Evolutionary conservation across 148 eudicot species (phyloP).

Genomic region (Silene latifolia): DNA sequence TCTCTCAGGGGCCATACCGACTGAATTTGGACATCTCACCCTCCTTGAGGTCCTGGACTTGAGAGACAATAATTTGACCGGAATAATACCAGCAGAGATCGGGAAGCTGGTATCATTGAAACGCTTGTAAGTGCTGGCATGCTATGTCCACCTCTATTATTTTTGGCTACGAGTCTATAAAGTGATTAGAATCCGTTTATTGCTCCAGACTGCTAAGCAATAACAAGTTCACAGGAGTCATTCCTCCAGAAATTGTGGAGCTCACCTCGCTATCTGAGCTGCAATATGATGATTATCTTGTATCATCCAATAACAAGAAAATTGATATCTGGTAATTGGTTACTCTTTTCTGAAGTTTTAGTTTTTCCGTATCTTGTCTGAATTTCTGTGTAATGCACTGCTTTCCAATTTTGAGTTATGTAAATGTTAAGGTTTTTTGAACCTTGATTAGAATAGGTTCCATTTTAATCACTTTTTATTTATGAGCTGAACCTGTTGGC

Average conservation of each 20-base stretch:
- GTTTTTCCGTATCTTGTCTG: background rate
- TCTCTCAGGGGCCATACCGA: conserved; percentile 70
- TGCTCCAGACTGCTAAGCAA: conserved; percentile 60
- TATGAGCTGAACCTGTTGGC: too few species aligned
- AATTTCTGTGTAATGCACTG: background rate
- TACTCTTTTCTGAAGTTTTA: background rate
- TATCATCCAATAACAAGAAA: conserved; percentile 46
- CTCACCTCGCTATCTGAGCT: conserved; percentile 51
- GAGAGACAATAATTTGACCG: conserved; percentile 66
- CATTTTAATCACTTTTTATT: too few species aligned
- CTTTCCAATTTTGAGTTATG: background rate
- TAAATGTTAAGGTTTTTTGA: too few species aligned
- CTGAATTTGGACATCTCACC: conserved; percentile 57
- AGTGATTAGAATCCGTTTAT: conserved; percentile 8
- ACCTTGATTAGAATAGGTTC: too few species aligned
- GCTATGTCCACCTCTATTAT: background rate
- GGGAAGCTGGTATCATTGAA: conserved; percentile 50
- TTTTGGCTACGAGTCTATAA: background rate
- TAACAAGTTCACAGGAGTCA: conserved; percentile 61
- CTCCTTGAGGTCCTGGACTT: conserved; percentile 77
- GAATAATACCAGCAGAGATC: conserved; percentile 68
- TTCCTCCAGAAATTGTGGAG: conserved; percentile 57
- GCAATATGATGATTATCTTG: conserved; percentile 56
- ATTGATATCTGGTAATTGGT: conserved; percentile 48
- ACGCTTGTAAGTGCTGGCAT: conserved; percentile 54